Evolutionary conservation across 2,329 filamentous ascomycete genomes (phyloP).

Genomic region (Alternaria ventricosa): DNA sequence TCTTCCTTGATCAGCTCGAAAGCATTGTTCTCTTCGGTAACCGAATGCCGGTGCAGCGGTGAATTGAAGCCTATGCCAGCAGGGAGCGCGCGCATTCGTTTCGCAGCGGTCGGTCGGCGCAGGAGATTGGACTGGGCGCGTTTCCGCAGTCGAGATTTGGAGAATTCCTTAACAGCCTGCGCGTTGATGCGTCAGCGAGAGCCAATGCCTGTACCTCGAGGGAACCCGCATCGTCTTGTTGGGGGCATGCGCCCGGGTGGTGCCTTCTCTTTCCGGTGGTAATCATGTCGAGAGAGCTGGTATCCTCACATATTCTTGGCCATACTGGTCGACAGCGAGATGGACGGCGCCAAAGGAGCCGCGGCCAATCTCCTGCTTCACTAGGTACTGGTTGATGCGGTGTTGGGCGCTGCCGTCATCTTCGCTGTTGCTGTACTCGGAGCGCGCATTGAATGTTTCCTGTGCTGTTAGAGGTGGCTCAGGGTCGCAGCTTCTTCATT

Average conservation of each 20-base stretch:
- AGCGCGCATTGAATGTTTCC: conserved; percentile 91
- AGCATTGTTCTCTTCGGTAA: conserved; percentile 68
- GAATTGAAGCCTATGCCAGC: conserved; percentile 65
- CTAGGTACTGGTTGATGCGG: conserved; percentile 92
- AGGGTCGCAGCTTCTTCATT: not conserved
- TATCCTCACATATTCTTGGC: conserved; percentile 83
- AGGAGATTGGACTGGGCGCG: conserved; percentile 89
- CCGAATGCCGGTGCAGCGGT: conserved; percentile 67
- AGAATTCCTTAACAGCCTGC: conserved; percentile 97
- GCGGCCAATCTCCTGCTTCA: conserved; percentile 93
- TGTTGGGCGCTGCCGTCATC: conserved; percentile 81
- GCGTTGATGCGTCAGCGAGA: conserved; percentile 37
- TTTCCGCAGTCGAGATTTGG: conserved; percentile 87
- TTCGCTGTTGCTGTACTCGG: conserved; percentile 84
- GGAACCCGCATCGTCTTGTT: conserved; percentile 31
- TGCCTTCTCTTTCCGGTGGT: conserved; percentile 3
- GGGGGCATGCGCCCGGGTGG: conserved; percentile 1
- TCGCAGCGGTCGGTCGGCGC: conserved; percentile 63
- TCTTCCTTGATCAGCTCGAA: conserved; percentile 92
- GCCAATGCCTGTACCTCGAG: conserved; percentile 21
- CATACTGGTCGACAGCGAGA: conserved; percentile 86
- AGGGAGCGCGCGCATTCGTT: conserved; percentile 60
- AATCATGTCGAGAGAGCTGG: conserved; percentile 23
- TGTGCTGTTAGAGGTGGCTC: conserved; percentile 43
- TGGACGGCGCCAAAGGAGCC: conserved; percentile 96